Conservation (phyloP, 768 basidiomycete genomes). For the Suillus decipiens region DNA sequence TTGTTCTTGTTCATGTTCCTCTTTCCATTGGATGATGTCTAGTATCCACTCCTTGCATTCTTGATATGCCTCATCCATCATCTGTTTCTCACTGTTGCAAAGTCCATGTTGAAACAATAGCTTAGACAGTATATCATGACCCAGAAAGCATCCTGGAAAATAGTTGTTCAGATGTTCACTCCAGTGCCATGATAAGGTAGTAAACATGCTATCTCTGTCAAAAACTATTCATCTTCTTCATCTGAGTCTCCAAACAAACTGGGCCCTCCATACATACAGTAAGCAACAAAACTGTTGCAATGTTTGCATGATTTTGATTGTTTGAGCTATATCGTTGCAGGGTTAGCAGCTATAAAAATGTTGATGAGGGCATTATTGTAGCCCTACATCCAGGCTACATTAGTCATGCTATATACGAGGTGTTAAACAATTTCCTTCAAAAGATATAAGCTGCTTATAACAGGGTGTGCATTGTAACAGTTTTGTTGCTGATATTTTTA, state of each 20-base stretch:
- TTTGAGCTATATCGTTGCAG: no score
- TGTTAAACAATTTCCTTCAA: no score
- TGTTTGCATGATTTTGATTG: no score
- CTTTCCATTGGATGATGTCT: conserved; percentile 22
- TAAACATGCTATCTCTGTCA: conserved; percentile 32
- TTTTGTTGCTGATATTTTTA: no score
- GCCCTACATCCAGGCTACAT: no score
- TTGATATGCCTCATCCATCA: conserved; percentile 18
- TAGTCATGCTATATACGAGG: no score
- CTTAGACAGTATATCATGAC: conserved; percentile 17
- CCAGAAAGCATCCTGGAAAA: conserved; percentile 29
- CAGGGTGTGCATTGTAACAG: no score
- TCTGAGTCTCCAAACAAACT: conserved; percentile 34
- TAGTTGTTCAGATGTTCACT: conserved; percentile 27
- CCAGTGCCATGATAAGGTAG: conserved; percentile 29
- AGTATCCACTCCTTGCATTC: conserved; percentile 24
- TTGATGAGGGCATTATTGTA: no score
- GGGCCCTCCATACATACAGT: conserved; percentile 26
- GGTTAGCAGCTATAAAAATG: no score
- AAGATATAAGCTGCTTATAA: no score
- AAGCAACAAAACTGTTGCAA: no score
- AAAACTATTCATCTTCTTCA: conserved; percentile 27
- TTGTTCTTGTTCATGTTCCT: conserved; percentile 16
- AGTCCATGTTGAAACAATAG: conserved; percentile 27
- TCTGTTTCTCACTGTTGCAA: conserved; percentile 23